These are phyloP conservation scores for Senna tora DNA, from an alignment of 306 rosid genomes.

Conservation along the genomic window DNA sequence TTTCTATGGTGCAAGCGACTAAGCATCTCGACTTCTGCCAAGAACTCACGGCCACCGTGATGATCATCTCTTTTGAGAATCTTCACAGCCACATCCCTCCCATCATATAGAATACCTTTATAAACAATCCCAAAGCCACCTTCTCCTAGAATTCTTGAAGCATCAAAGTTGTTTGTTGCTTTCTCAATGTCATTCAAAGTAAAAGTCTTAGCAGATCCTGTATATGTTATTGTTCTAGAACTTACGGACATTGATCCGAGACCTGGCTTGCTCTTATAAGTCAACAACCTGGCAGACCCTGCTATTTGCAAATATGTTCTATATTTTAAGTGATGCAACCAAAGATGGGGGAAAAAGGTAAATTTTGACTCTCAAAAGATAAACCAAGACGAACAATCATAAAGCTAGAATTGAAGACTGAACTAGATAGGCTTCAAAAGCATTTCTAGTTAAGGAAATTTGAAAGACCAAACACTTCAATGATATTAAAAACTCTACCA, in stretches of 20 bases:
- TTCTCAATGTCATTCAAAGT: conserved; percentile 72
- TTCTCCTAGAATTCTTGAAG: conserved; percentile 92
- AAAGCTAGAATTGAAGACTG: not conserved
- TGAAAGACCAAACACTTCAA: not conserved
- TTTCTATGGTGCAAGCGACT: conserved; percentile 95
- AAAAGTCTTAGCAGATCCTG: conserved; percentile 81
- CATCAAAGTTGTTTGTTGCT: conserved; percentile 78
- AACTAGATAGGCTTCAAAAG: conserved; percentile 18
- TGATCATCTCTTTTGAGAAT: conserved; percentile 87
- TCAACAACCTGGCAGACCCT: conserved; percentile 47
- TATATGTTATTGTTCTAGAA: conserved; percentile 61
- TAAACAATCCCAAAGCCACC: conserved; percentile 97
- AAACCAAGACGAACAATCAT: conserved; percentile 15
- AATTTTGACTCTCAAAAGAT: not conserved
- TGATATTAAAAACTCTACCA: not conserved
- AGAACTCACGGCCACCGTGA: conserved; percentile 86
- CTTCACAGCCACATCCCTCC: conserved; percentile 91
- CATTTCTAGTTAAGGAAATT: conserved; percentile 12
- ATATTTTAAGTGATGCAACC: conserved; percentile 22
- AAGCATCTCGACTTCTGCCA: conserved; percentile 99
- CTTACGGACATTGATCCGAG: conserved; percentile 55
- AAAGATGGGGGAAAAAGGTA: not conserved
- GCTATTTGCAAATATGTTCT: conserved; percentile 37
- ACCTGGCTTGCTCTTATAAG: conserved; percentile 48
- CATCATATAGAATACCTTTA: conserved; percentile 74